Evolutionary conservation across 306 rosid species (phyloP), one percentile per base, ranked within the genome.

Genomic region (Gastrolobium villosum): DNA sequence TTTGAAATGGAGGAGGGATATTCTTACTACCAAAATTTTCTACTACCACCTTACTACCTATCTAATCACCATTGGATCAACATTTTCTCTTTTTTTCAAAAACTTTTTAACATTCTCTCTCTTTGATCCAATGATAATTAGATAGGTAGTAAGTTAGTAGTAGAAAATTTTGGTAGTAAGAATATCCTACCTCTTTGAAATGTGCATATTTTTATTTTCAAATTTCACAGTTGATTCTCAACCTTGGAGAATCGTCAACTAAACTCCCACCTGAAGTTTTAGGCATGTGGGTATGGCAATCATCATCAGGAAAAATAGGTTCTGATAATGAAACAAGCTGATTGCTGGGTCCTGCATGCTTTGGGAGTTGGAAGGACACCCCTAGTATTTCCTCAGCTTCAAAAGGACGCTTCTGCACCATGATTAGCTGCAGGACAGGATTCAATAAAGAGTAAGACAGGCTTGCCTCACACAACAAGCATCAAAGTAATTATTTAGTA

Each of bases 371-470:
- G 76, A 88, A 78, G 65, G 96, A 86, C 73, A 85, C 83, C 81
- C 86, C 92, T 69, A 87, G 72, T 68, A 84, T 70, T 61, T 90
- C 96, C 62, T 85, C 96, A 49, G 84, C 89, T 77, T 94, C 96
- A 46, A 83, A 91, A 67, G 90, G 86, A 57, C 95, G 95, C 61
- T 94, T 94, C 84, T 91, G 97, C 62, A 94, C 98, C 98, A 94
- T 94, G 74, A 72, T 87, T 72, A 65, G 54, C 90, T 88, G 93
- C 86, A 85, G 49, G 49, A 78, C 52, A 70, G 11, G 63, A 31
- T 77, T 48, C 10, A 65, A 68, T 15, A 37, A 37, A 9, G 62
- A 32, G 49, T 55, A 72, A 81, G 77, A 41, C 31, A 67, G 37
- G 31, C 35, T 26, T 26, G 59, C 69, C 6, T 3, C 63, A 20